phyloP scores from a whole-genome alignment of 1,284 basidiomycete species.

The Fomitopsis schrenkii region DNA sequence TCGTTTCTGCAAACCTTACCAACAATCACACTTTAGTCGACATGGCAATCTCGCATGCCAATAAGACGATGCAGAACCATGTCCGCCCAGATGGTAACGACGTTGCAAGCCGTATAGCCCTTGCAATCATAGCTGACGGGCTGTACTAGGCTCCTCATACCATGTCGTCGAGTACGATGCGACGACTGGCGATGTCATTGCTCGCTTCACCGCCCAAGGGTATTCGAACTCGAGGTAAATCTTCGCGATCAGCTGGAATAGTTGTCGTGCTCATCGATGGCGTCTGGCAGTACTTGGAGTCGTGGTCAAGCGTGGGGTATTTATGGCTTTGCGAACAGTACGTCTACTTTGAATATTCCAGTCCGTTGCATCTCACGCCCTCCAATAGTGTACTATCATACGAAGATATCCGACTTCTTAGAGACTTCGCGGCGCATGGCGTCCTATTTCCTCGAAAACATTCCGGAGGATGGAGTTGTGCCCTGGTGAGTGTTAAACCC shows the following conservation, averaged over 20 bases:
- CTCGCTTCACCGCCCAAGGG: conserved; percentile 55
- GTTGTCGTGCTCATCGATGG: not conserved
- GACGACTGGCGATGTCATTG: conserved; percentile 55
- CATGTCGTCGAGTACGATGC: conserved; percentile 68
- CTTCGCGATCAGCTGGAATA: not conserved
- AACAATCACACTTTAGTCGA: conserved; percentile 53
- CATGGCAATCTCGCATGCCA: conserved; percentile 61
- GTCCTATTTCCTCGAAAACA: conserved; percentile 50
- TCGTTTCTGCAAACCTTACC: conserved; percentile 49
- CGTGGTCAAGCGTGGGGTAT: conserved; percentile 70
- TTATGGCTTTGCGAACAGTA: conserved; percentile 67
- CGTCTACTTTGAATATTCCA: conserved; percentile 15
- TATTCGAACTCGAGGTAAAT: conserved; percentile 50
- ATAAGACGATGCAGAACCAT: conserved; percentile 65
- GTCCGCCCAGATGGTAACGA: conserved; percentile 52
- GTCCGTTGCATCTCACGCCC: not conserved
- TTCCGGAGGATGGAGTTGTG: conserved; percentile 55
- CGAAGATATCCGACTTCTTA: conserved; percentile 46
- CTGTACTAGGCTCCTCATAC: conserved; percentile 48
- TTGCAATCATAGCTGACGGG: not conserved
- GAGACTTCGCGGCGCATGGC: conserved; percentile 55
- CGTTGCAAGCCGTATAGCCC: not conserved
- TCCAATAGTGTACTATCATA: conserved; percentile 53
- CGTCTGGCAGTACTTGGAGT: conserved; percentile 55
- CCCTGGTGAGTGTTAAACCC: conserved; percentile 45